These are phyloP conservation scores for Trichoderma citrinoviride DNA, from an alignment of 2,329 filamentous ascomycete genomes.

Conservation along the genomic window DNA sequence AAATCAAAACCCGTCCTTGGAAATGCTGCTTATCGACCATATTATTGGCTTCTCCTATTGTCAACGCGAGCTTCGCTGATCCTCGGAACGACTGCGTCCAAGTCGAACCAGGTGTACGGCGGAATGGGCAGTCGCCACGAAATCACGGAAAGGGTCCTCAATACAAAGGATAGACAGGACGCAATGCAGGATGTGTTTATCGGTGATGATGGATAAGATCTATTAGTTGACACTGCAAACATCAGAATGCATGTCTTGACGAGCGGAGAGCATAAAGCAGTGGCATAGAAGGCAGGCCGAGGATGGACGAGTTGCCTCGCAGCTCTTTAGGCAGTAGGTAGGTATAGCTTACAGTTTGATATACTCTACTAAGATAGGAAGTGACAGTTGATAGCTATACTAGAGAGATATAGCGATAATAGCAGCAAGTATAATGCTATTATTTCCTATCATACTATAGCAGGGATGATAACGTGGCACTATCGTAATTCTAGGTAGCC, in stretches of 20 bases:
- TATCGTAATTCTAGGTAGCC: too few relatives aligned
- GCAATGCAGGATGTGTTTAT: neutral
- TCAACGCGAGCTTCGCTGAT: neutral
- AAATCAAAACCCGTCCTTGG: neutral
- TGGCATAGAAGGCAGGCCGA: neutral
- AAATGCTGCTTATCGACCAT: neutral
- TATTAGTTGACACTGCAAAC: neutral
- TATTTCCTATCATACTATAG: too few relatives aligned
- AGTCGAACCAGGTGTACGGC: neutral
- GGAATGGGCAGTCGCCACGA: neutral
- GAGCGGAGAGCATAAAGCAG: neutral
- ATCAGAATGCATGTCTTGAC: neutral
- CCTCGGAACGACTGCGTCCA: neutral
- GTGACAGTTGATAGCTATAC: too few relatives aligned
- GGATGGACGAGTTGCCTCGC: neutral
- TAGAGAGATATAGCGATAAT: too few relatives aligned
- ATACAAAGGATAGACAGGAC: neutral
- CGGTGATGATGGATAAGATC: neutral
- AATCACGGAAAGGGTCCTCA: neutral
- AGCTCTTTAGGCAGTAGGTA: too few relatives aligned
- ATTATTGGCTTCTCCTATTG: neutral
- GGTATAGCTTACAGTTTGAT: too few relatives aligned
- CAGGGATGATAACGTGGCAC: too few relatives aligned
- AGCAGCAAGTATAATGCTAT: too few relatives aligned
- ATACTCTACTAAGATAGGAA: too few relatives aligned